Evolutionary conservation across 139 green algal genomes (phyloP), one percentile per base, ranked within the genome.

Genomic region (Deuterostichococcus epilithicus): DNA sequence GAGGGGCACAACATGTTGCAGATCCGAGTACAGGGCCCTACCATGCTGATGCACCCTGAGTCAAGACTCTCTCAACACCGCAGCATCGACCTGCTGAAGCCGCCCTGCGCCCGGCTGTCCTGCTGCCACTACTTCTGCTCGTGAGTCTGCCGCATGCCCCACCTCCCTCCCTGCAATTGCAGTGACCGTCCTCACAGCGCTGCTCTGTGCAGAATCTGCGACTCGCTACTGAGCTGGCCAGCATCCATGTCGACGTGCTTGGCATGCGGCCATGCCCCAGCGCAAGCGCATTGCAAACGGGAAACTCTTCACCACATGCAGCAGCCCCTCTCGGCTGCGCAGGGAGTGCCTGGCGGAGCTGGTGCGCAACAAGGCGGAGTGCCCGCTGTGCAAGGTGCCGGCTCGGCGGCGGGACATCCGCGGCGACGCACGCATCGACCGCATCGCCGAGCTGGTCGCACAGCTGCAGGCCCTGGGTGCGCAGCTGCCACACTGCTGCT

Each of bases 121-220:
- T 88, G 84, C 72, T 88, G 81, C 75, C 84, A 88, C 81, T 88
- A 87, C 75, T 86, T 88, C 45, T 88, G 84, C 71, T 70, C 65
- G 83, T 88, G 72, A 83, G 83, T 75, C 18, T 8, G 10, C 52
- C n/a, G n/a, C n/a, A n/a, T n/a, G n/a, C n/a, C n/a, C n/a, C n/a
- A n/a, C n/a, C n/a, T n/a, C n/a, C n/a, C n/a, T n/a, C n/a, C n/a
- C n/a, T n/a, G n/a, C n/a, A n/a, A n/a, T n/a, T n/a, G n/a, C n/a
- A n/a, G n/a, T n/a, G n/a, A n/a, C n/a, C n/a, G n/a, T n/a, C n/a
- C n/a, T n/a, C n/a, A n/a, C n/a, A n/a, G n/a, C n/a, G n/a, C n/a
- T n/a, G n/a, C n/a, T n/a, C n/a, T n/a, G n/a, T n/a, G n/a, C n/a
- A n/a, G n/a, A n/a, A n/a, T n/a, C n/a, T n/a, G n/a, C n/a, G n/a